Evolutionary conservation across 495 filamentous ascomycete genomes (phyloP).

Genomic region (Pyrenula massariospora): DNA sequence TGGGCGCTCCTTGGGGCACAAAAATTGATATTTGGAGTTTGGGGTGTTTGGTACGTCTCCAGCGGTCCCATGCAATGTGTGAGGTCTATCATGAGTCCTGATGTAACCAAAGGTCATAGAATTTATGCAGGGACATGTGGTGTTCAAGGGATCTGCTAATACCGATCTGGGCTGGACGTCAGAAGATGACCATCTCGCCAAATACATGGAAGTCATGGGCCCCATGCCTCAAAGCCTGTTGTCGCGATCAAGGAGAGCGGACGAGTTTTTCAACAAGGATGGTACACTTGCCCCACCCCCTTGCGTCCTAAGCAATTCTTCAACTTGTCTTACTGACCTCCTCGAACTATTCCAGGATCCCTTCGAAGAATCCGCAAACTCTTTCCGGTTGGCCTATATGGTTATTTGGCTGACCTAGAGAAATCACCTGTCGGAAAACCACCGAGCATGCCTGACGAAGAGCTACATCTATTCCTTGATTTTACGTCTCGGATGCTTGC

Average conservation of each 20-base stretch:
- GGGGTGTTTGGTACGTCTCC: slow-evolving; percentile 26
- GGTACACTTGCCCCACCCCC: no score
- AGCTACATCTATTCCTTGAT: no score
- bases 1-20: slow-evolving; percentile 25
- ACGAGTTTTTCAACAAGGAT: background rate
- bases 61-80: background rate
- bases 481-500: no score
- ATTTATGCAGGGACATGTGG: background rate
- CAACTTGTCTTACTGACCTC: no score
- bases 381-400: no score
- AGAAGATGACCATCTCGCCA: background rate
- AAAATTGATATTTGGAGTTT: slow-evolving; percentile 35
- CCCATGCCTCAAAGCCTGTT: background rate
- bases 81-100: background rate
- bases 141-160: background rate
- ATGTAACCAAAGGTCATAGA: background rate
- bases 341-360: no score
- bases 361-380: no score
- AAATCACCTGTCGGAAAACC: no score
- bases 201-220: background rate
- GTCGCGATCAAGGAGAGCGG: background rate
- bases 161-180: background rate
- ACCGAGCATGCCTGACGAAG: no score
- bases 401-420: no score
- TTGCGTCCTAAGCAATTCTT: no score